phyloP scores from a whole-genome alignment of 148 eudicot genomes.

The Fagopyrum homotropicum region DNA sequence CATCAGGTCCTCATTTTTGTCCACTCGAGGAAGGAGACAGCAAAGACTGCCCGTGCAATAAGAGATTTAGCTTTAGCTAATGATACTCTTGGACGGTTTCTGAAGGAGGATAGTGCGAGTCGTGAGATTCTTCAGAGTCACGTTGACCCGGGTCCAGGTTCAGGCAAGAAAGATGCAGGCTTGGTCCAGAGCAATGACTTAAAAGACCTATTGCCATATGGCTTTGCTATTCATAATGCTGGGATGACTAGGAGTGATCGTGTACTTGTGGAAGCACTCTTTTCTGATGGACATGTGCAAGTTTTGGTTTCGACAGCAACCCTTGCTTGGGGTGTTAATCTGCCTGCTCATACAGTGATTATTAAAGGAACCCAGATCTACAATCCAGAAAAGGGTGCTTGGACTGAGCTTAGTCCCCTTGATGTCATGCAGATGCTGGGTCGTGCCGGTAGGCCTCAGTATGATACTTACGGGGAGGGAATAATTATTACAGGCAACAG shows the following conservation, averaged over 20 bases:
- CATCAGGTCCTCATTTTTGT: constrained; percentile 71
- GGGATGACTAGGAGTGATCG: constrained; percentile 78
- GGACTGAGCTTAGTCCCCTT: constrained; percentile 77
- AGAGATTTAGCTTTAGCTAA: constrained; percentile 70
- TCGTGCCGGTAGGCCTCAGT: constrained; percentile 83
- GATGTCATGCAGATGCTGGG: constrained; percentile 90
- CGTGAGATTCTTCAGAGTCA: constrained; percentile 62
- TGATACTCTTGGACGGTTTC: constrained; percentile 55
- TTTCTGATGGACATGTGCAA: constrained; percentile 62
- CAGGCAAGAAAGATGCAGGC: no score
- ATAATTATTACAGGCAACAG: constrained; percentile 68
- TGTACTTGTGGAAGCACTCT: constrained; percentile 61
- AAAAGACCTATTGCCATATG: constrained; percentile 67
- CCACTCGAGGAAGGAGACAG: constrained; percentile 77
- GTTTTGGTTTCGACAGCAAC: constrained; percentile 80
- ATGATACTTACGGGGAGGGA: constrained; percentile 72
- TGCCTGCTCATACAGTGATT: constrained; percentile 73
- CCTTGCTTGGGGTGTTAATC: constrained; percentile 76
- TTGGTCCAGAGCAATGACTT: constrained; percentile 66
- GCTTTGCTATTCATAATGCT: constrained; percentile 73
- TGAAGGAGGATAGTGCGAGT: constrained; percentile 71
- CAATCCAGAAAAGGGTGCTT: constrained; percentile 75
- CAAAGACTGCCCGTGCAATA: constrained; percentile 76
- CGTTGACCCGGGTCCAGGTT: constrained; percentile 19
- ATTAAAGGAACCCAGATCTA: constrained; percentile 80